A percentile compares a stretch with the other conserved stretches of the same genome.
Evolutionary conservation across 2,329 filamentous ascomycete genomes (phyloP).

Genomic region (Neonectria neomacrospora): DNA sequence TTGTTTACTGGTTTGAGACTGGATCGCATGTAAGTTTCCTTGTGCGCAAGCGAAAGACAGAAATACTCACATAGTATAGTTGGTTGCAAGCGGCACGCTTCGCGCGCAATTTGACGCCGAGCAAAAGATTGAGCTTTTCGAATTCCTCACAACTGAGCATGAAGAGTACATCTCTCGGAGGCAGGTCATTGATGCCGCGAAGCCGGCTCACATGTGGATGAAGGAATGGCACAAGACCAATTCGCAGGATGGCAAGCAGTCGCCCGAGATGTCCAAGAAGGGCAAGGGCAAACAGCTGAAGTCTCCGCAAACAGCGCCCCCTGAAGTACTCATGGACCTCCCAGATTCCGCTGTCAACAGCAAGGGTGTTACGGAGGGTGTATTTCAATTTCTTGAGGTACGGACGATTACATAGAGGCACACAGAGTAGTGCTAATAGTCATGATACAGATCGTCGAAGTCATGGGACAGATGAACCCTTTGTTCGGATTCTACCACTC

Average conservation of each 20-base stretch:
- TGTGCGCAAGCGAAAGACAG: not conserved
- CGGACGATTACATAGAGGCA: conserved; percentile 36
- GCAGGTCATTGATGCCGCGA: conserved; percentile 69
- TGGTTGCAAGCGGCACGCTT: conserved; percentile 81
- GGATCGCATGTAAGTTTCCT: conserved; percentile 75
- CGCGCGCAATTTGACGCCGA: conserved; percentile 82
- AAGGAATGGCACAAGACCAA: conserved; percentile 74
- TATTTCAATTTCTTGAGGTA: conserved; percentile 74
- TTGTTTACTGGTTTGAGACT: conserved; percentile 90
- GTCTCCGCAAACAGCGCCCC: conserved; percentile 68
- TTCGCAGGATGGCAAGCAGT: conserved; percentile 65
- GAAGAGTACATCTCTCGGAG: conserved; percentile 86
- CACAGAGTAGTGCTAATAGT: conserved; percentile 38
- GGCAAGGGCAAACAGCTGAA: conserved; percentile 68
- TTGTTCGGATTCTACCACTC: conserved; percentile 68
- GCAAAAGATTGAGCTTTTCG: conserved; percentile 85
- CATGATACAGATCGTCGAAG: conserved; percentile 66
- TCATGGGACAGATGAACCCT: conserved; percentile 74
- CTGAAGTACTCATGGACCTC: conserved; percentile 67
- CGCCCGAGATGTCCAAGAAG: conserved; percentile 76
- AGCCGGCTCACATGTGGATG: conserved; percentile 71
- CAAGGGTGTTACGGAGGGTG: conserved; percentile 69
- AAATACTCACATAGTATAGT: conserved; percentile 58
- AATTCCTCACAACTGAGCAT: conserved; percentile 80
- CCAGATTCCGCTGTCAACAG: conserved; percentile 68